Evolutionary conservation across 768 basidiomycete species (phyloP).

Genomic region (Tricholoma bakamatsutake): DNA sequence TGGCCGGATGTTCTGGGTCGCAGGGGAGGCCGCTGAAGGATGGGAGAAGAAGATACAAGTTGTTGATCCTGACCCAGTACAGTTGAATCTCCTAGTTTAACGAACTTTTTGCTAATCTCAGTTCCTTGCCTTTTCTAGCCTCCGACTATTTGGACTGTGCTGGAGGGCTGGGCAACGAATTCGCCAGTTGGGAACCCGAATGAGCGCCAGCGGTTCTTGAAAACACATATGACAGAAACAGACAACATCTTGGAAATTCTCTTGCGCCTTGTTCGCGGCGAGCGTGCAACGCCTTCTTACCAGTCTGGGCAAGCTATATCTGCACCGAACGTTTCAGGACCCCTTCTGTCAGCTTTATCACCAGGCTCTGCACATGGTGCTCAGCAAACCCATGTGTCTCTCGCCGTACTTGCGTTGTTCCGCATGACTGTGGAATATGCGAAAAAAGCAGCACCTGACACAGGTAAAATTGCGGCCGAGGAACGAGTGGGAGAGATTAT

Average conservation of each 20-base stretch:
- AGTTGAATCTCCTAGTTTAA: constrained; percentile 22
- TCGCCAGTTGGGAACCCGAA: constrained; percentile 69
- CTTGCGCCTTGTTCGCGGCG: constrained; percentile 85
- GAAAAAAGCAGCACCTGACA: constrained; percentile 56
- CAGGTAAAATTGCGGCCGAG: constrained; percentile 69
- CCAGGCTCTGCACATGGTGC: constrained; percentile 76
- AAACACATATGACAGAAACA: constrained; percentile 79
- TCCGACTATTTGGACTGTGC: constrained; percentile 85
- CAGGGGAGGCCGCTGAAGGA: constrained; percentile 76
- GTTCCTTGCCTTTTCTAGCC: constrained; percentile 43
- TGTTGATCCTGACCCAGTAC: constrained; percentile 90
- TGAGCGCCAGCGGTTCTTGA: constrained; percentile 84
- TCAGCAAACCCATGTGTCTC: constrained; percentile 91
- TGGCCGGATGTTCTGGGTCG: constrained; percentile 82
- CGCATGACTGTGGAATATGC: constrained; percentile 81
- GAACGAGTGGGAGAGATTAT: constrained; percentile 85
- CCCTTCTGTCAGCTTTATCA: constrained; percentile 61
- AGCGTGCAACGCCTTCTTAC: constrained; percentile 69
- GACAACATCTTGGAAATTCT: constrained; percentile 93
- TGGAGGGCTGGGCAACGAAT: constrained; percentile 86
- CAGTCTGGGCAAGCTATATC: constrained; percentile 57
- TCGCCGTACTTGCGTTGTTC: constrained; percentile 90
- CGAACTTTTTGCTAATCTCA: constrained; percentile 2
- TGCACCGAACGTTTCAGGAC: constrained; percentile 58
- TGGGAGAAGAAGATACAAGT: constrained; percentile 95